Evolutionary conservation across 2,329 filamentous ascomycete genomes (phyloP), one percentile per base, ranked within the genome.

Genomic region (Scolecobasidium constrictum): DNA sequence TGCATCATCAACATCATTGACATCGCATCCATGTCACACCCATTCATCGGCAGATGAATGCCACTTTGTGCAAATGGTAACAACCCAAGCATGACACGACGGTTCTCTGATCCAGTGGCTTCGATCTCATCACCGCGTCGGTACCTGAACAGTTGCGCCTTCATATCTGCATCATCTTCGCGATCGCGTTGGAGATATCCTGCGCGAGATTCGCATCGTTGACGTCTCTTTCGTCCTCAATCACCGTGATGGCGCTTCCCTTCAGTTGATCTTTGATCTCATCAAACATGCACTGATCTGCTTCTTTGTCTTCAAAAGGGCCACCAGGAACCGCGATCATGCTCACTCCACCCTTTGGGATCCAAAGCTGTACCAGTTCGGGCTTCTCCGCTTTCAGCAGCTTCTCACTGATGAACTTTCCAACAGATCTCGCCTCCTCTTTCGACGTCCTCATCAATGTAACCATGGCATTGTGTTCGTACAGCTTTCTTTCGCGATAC

Each of bases 401-500:
- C 53, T 78, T 78, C 9, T 56, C 52, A 1, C 66, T 69, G 34
- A 84, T 72, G 40, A 75, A 74, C 1, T 54, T 50, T 1, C 73
- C 78, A n/a, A 83, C 66, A 35, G 63, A 53, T 18, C 44, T 49
- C 47, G 71, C 75, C 52, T 85, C 80, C 2, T 72, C 65, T n/a
- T 57, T 51, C 0, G 66, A 76, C 0, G 80, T 79, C 17, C 81
- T 63, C 68, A 85, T 75, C 22, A 86, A 52, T 0, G 81, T 85
- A 1, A 83, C 73, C 0, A 69, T 68, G 0, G 77, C 68, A 52
- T 84, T 85, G 53, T 85, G 81, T 52, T 76, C 72, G 49, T 73
- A 69, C n/a, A 83, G 56, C 16, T 64, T 64, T 21, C 78, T 64
- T 2, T 57, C 52, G 3, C 55, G 52, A 48, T 75, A 80, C 38